Evolutionary conservation across 2,329 filamentous ascomycete genomes (phyloP).

Genomic region (Nannizziopsis barbatae): DNA sequence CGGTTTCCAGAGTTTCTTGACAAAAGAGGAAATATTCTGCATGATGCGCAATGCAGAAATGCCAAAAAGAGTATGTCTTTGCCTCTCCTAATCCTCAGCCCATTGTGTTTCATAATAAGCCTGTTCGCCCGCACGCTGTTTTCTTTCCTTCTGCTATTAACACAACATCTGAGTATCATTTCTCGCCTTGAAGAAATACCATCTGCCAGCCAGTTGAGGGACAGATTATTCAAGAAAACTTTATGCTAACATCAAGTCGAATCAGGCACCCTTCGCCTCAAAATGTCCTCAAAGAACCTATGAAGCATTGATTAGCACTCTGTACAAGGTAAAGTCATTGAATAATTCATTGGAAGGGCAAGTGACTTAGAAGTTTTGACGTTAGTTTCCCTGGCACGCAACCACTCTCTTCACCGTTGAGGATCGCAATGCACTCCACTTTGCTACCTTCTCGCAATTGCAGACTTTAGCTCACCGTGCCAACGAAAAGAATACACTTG

Average conservation of each 20-base stretch:
- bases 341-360: background rate
- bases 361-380: slow-evolving; percentile 7
- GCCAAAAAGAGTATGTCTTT: slow-evolving; percentile 38
- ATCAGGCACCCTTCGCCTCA: slow-evolving; percentile 39
- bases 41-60: slow-evolving; percentile 39
- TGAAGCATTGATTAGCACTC: slow-evolving; percentile 42
- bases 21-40: slow-evolving; percentile 40
- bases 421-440: slow-evolving; percentile 39
- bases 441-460: slow-evolving; percentile 28
- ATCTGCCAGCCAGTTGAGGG: no score
- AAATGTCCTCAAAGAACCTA: slow-evolving; percentile 44
- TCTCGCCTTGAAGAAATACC: slow-evolving; percentile 7
- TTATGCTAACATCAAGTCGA: background rate
- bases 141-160: no score
- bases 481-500: slow-evolving; percentile 32
- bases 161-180: background rate
- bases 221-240: no score
- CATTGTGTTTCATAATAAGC: background rate
- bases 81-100: background rate
- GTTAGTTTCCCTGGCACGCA: slow-evolving; percentile 42
- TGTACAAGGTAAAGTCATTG: slow-evolving; percentile 38
- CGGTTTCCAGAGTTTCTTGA: slow-evolving; percentile 43
- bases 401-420: slow-evolving; percentile 36
- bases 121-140: no score
- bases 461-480: slow-evolving; percentile 57